These are phyloP conservation scores for Suhomyces sp. DNA, from an alignment of 805 yeast species.

Conservation along the genomic window DNA sequence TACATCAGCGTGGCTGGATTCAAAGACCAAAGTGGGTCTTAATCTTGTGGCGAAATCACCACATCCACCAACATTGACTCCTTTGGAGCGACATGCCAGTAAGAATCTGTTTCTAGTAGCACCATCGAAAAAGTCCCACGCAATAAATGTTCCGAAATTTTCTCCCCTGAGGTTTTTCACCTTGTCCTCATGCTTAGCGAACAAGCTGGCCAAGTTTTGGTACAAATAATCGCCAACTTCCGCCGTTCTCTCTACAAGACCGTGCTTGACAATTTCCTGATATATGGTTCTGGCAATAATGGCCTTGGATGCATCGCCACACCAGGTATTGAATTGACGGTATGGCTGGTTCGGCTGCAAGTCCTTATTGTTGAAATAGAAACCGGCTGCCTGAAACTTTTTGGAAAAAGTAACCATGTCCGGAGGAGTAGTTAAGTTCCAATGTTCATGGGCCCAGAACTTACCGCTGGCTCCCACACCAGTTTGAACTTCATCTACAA, in stretches of 20 bases:
- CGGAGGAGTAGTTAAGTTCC: constrained; percentile 58
- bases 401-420: constrained; percentile 71
- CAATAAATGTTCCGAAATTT: constrained; percentile 61
- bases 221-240: constrained; percentile 56
- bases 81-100: constrained; percentile 44
- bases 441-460: constrained; percentile 73
- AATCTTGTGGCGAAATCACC: constrained; percentile 57
- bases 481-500: constrained; percentile 72
- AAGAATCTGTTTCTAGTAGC: constrained; percentile 48
- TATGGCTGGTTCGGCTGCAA: constrained; percentile 60
- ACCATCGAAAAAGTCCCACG: constrained; percentile 53
- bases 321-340: constrained; percentile 77
- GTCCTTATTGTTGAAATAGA: constrained; percentile 57
- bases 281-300: constrained; percentile 59
- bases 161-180: constrained; percentile 59
- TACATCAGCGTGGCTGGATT: constrained; percentile 58
- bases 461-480: constrained; percentile 74
- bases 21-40: constrained; percentile 65
- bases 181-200: constrained; percentile 39
- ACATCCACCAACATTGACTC: constrained; percentile 69
- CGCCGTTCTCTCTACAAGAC: constrained; percentile 47
- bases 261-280: constrained; percentile 49
- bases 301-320: constrained; percentile 72
- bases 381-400: constrained; percentile 73
- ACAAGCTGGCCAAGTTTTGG: constrained; percentile 37